A percentile compares a stretch with the other conserved stretches of the same genome.
These are phyloP conservation scores for Ulota crispa DNA, from an alignment of 225 moss, liverwort and hornwort genomes.

Conservation along the genomic window DNA sequence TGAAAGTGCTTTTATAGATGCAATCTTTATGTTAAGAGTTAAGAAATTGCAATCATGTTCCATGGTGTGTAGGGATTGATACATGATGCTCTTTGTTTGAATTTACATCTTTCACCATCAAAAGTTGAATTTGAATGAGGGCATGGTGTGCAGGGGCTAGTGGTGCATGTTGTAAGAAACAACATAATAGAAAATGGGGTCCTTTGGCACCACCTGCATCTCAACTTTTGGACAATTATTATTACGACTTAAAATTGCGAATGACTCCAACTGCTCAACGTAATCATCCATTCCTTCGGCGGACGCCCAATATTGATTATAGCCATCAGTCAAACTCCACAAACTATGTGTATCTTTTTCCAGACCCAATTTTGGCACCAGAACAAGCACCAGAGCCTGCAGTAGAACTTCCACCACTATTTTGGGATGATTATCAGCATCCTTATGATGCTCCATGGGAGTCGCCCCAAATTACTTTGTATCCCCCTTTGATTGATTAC, in stretches of 20 bases:
- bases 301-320: constrained; percentile 25
- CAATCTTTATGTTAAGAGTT: too few relatives aligned
- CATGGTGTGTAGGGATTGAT: neutral
- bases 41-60: too few relatives aligned
- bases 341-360: constrained; percentile 20
- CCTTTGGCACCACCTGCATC: neutral
- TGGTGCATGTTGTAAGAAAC: constrained; percentile 1
- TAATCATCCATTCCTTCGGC: constrained; percentile 26
- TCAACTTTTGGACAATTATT: neutral
- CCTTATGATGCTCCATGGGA: neutral
- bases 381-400: neutral
- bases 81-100: neutral
- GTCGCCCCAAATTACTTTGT: neutral
- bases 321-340: constrained; percentile 25
- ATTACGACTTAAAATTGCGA: neutral
- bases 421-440: constrained; percentile 23
- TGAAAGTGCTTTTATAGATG: too few relatives aligned
- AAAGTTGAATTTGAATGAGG: neutral
- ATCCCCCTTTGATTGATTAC: neutral
- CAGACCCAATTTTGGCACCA: constrained; percentile 19
- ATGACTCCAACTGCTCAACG: constrained; percentile 24
- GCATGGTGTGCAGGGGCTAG: neutral
- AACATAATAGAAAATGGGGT: constrained; percentile 28
- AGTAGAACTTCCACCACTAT: neutral
- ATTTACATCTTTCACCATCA: neutral